A percentile compares a stretch with the other conserved stretches of the same genome.
Evolutionary conservation across 176 grass and related monocot species (phyloP).

Genomic region (Eragrostis nindensis): DNA sequence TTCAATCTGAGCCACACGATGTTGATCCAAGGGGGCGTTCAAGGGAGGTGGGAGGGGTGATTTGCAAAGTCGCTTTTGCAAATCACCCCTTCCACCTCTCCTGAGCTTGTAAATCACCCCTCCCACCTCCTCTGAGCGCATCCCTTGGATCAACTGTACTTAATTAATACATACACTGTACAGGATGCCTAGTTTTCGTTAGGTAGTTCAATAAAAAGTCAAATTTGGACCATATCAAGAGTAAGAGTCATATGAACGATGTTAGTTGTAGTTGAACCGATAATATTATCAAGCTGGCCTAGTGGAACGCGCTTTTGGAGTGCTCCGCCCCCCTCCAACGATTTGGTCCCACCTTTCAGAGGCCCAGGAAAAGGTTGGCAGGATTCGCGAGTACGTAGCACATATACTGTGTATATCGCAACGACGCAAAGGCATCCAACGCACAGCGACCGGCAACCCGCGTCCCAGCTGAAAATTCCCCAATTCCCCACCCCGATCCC

Average conservation of each 20-base stretch:
- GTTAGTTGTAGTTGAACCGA: neutral
- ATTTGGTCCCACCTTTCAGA: slow-evolving; percentile 15
- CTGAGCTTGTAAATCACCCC: too few species aligned
- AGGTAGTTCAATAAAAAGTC: too few species aligned
- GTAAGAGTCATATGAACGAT: neutral
- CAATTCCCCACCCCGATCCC: slow-evolving; percentile 7
- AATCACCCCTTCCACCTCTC: too few species aligned
- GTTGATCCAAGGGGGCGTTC: too few species aligned
- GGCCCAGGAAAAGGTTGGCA: neutral
- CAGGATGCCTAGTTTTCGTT: too few species aligned
- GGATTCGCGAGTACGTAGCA: slow-evolving; percentile 27
- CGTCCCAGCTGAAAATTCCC: slow-evolving; percentile 39
- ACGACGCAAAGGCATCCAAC: neutral
- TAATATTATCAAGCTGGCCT: neutral
- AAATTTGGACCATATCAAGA: neutral
- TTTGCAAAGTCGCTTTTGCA: too few species aligned
- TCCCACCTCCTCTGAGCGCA: too few species aligned
- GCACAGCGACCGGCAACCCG: neutral
- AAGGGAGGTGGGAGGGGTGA: too few species aligned
- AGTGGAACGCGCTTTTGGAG: neutral
- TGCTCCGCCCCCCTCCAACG: neutral
- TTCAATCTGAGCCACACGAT: too few species aligned
- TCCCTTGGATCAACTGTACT: too few species aligned
- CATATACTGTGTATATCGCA: slow-evolving; percentile 17
- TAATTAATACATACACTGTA: too few species aligned